Evolutionary conservation across 2,329 filamentous ascomycete species (phyloP).

Genomic region (Diaporthe humulicola): DNA sequence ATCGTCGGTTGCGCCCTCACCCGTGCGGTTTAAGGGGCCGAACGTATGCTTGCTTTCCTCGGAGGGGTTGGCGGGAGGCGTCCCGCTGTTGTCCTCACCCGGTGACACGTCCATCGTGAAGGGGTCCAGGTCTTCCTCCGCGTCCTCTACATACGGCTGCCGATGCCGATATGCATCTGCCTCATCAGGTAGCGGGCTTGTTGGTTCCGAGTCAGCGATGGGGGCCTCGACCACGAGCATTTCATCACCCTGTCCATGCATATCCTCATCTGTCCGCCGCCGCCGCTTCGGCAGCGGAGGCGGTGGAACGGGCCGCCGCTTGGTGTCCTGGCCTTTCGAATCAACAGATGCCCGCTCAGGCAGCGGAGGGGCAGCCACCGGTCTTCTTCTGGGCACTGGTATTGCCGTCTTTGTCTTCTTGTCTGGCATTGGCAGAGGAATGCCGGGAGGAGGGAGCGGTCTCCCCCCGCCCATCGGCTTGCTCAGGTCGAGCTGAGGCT

Average conservation of each 20-base stretch:
- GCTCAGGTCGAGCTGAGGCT: conserved; percentile 57
- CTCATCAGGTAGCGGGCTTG: conserved; percentile 61
- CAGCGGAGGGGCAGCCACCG: conserved; percentile 60
- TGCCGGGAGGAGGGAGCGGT: conserved; percentile 84
- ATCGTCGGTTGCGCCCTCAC: conserved; percentile 62
- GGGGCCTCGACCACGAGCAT: conserved; percentile 77
- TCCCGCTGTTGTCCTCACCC: conserved; percentile 6
- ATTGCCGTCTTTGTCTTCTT: conserved; percentile 69
- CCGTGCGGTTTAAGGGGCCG: neutral
- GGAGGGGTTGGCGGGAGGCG: conserved; percentile 34
- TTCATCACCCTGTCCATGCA: conserved; percentile 57
- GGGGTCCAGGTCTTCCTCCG: conserved; percentile 42
- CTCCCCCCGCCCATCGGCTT: conserved; percentile 87
- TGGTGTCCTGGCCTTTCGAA: conserved; percentile 35
- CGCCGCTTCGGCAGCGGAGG: conserved; percentile 64
- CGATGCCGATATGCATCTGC: conserved; percentile 45
- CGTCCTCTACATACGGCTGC: conserved; percentile 53
- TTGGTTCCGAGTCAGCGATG: conserved; percentile 68
- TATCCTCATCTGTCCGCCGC: conserved; percentile 52
- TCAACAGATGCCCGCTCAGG: conserved; percentile 40
- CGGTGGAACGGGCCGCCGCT: conserved; percentile 52
- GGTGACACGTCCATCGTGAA: conserved; percentile 21
- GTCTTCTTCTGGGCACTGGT: conserved; percentile 75
- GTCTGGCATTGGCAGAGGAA: conserved; percentile 79
- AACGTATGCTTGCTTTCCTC: neutral